Conservation (phyloP, 345 rosid genomes). For the Populus tremula region DNA sequence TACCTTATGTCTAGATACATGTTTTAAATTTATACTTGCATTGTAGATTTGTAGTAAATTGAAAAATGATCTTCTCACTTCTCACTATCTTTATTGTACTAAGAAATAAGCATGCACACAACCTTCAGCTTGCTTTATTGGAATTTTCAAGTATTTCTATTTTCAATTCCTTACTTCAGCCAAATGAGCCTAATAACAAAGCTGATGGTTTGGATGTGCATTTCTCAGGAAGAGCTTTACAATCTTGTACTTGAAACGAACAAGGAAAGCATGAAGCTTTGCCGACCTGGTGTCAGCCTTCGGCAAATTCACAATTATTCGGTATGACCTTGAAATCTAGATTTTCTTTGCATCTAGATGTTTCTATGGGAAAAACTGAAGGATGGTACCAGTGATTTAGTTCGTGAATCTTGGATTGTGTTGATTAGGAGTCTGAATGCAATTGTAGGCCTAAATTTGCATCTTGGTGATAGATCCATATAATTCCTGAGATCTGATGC, state of each 20-base stretch:
- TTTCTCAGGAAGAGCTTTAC: conserved; percentile 74
- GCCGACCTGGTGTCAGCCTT: conserved; percentile 78
- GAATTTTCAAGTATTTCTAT: not conserved
- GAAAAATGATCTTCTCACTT: not conserved
- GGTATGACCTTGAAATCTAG: conserved; percentile 38
- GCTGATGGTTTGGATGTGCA: conserved; percentile 6
- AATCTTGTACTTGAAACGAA: conserved; percentile 84
- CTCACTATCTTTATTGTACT: not conserved
- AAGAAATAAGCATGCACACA: not conserved
- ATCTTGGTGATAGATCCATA: not conserved
- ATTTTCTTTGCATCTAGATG: not conserved
- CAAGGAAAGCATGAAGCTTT: conserved; percentile 66
- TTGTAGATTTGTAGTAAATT: not conserved
- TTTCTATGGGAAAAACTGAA: not conserved
- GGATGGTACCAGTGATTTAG: not conserved
- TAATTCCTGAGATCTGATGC: not conserved
- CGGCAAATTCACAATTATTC: conserved; percentile 67
- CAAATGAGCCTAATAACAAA: not conserved
- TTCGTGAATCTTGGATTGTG: not conserved
- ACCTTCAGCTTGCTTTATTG: not conserved
- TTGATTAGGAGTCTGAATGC: conserved; percentile 4
- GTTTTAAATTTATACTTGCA: not conserved
- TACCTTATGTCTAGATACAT: too few relatives aligned
- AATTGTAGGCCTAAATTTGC: not conserved
- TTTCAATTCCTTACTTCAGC: not conserved